These are phyloP conservation scores for Thermochaetoides dissita DNA, from an alignment of 2,329 filamentous ascomycete species.

Conservation along the genomic window DNA sequence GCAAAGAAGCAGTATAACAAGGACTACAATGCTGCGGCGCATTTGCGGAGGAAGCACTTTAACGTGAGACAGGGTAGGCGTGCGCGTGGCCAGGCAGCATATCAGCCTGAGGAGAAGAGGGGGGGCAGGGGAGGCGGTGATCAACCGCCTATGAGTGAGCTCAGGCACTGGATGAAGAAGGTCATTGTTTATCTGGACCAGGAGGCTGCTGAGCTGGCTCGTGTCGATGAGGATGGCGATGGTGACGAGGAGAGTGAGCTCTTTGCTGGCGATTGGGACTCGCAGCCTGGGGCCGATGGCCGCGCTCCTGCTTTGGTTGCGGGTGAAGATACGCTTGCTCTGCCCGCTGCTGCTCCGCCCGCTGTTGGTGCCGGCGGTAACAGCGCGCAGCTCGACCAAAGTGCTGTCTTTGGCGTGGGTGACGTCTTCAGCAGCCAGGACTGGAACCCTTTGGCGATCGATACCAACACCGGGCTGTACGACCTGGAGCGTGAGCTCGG, in stretches of 20 bases:
- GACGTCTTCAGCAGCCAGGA: too few species aligned
- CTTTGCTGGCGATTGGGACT: constrained; percentile 13
- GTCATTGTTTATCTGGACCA: constrained; percentile 30
- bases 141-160: constrained; percentile 40
- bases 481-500: too few species aligned
- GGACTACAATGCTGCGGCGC: constrained; percentile 90
- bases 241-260: constrained; percentile 15
- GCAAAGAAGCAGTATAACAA: constrained; percentile 68
- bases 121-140: constrained; percentile 41
- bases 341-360: too few species aligned
- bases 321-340: not conserved
- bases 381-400: too few species aligned
- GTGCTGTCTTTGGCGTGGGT: too few species aligned
- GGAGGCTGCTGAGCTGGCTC: constrained; percentile 20
- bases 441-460: too few species aligned
- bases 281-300: not conserved
- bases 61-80: constrained; percentile 43
- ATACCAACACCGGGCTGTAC: too few species aligned
- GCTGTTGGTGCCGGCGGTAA: too few species aligned
- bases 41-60: constrained; percentile 80
- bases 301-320: not conserved
- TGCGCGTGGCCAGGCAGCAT: constrained; percentile 12
- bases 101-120: constrained; percentile 32
- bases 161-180: constrained; percentile 48
- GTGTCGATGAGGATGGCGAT: constrained; percentile 22